These are phyloP conservation scores for Naganishia friedmannii DNA, from an alignment of 768 basidiomycete species.

Conservation along the genomic window DNA sequence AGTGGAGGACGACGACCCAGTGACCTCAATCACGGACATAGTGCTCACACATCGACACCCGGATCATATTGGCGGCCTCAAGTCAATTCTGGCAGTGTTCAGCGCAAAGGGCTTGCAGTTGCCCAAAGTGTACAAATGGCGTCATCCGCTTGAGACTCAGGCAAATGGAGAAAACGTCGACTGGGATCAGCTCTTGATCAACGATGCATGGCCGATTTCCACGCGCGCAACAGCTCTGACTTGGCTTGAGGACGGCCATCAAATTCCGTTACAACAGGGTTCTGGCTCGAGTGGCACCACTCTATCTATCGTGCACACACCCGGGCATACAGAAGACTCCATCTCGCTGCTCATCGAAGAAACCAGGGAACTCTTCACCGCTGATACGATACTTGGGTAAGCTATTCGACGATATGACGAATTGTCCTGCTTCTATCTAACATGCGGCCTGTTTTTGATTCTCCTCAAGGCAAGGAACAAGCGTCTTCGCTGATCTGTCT, in stretches of 20 bases:
- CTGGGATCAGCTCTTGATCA: constrained; percentile 9
- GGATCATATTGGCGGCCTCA: constrained; percentile 29
- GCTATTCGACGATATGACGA: not conserved
- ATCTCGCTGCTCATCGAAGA: constrained; percentile 10
- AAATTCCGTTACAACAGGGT: not conserved
- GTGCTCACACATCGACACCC: constrained; percentile 29
- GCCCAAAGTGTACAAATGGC: constrained; percentile 16
- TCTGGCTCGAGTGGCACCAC: not conserved
- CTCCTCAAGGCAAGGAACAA: constrained; percentile 21
- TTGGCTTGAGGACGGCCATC: constrained; percentile 9
- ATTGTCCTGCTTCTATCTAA: not conserved
- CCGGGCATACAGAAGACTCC: constrained; percentile 29
- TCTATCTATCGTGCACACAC: constrained; percentile 13
- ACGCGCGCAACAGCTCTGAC: not conserved
- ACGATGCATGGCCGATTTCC: not conserved
- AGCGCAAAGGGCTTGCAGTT: not conserved
- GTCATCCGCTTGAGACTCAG: not conserved
- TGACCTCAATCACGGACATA: constrained; percentile 14
- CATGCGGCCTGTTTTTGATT: not conserved
- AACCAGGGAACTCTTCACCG: constrained; percentile 19
- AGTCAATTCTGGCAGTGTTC: not conserved
- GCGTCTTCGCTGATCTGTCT: constrained; percentile 25
- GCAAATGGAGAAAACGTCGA: not conserved
- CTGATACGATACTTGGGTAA: constrained; percentile 27
- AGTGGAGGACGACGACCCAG: not conserved